Percentiles rank a stretch among this genome's conserved stretches.
Evolutionary conservation across 192 early-diverging fungal genomes (phyloP).

Genomic region (Entomortierella parvispora): DNA sequence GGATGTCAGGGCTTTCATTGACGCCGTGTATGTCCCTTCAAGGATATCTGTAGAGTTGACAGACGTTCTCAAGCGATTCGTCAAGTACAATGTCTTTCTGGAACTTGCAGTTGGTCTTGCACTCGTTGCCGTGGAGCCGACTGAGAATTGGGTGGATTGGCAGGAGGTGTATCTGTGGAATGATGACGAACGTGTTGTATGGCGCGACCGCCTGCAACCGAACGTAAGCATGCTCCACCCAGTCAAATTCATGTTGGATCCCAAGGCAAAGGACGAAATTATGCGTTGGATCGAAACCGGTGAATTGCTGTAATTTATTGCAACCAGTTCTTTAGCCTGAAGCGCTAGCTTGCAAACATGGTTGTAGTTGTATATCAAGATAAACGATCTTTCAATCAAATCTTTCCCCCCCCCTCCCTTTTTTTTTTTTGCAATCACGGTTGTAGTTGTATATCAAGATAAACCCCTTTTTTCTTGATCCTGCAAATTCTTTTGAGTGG

Average conservation of each 20-base stretch:
- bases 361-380: too few relatives aligned
- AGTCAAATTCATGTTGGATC: neutral
- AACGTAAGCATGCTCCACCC: neutral
- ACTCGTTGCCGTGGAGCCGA: constrained; percentile 4
- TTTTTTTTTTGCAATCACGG: too few relatives aligned
- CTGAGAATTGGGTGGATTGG: neutral
- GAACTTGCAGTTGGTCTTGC: neutral
- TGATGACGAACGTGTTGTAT: neutral
- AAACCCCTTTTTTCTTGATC: too few relatives aligned
- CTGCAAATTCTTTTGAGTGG: too few relatives aligned
- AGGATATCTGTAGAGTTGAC: constrained; percentile 3
- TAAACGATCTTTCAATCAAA: too few relatives aligned
- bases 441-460: too few relatives aligned
- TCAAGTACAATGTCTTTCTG: neutral
- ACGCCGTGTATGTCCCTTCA: constrained; percentile 2
- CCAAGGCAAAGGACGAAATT: neutral
- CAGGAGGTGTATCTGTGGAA: neutral
- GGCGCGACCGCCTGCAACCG: neutral
- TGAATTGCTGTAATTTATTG: constrained; percentile 1
- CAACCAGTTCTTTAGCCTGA: too few relatives aligned
- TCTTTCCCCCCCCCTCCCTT: too few relatives aligned
- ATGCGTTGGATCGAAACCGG: neutral
- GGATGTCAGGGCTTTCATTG: neutral
- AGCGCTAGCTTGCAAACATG: too few relatives aligned
- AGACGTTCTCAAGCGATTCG: constrained; percentile 4